A percentile compares a stretch with the other conserved stretches of the same genome.
phyloP scores from a whole-genome alignment of 768 basidiomycete species.

The Phylloporus sp. region DNA sequence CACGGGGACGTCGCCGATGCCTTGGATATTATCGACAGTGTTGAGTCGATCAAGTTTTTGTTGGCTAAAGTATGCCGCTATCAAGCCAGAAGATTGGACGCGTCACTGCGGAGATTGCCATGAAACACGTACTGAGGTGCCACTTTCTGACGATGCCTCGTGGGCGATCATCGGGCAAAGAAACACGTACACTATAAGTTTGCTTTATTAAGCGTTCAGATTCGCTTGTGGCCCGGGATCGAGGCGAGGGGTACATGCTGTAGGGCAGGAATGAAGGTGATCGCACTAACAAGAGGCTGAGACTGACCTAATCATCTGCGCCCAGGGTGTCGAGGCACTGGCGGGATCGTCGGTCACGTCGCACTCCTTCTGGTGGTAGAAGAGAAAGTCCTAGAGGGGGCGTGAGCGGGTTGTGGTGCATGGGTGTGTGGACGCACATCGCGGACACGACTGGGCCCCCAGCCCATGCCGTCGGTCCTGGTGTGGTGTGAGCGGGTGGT shows the following conservation, averaged over 20 bases:
- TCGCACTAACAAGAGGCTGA: conserved; percentile 29
- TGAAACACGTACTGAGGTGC: conserved; percentile 47
- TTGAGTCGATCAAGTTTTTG: conserved; percentile 65
- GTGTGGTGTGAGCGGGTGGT: background rate
- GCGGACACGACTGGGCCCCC: conserved; percentile 78
- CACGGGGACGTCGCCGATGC: conserved; percentile 60
- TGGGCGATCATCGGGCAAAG: conserved; percentile 41
- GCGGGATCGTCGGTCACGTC: conserved; percentile 38
- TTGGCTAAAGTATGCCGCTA: conserved; percentile 85
- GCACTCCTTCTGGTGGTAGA: conserved; percentile 49
- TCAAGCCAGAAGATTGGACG: conserved; percentile 7
- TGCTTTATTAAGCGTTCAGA: conserved; percentile 50
- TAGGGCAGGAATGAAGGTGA: conserved; percentile 13
- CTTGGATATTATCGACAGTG: conserved; percentile 68
- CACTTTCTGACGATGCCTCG: conserved; percentile 45
- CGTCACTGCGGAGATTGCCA: conserved; percentile 27
- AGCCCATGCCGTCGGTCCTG: conserved; percentile 70
- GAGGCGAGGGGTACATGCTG: conserved; percentile 39
- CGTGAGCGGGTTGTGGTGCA: conserved; percentile 3
- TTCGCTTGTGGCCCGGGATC: conserved; percentile 36
- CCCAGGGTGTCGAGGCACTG: conserved; percentile 64
- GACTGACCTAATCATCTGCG: conserved; percentile 64
- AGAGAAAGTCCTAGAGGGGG: conserved; percentile 46
- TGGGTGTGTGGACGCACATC: conserved; percentile 21
- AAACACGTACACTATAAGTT: conserved; percentile 50